Conservation (phyloP, 805 yeast species). For the Yarrowia keelungensis region DNA sequence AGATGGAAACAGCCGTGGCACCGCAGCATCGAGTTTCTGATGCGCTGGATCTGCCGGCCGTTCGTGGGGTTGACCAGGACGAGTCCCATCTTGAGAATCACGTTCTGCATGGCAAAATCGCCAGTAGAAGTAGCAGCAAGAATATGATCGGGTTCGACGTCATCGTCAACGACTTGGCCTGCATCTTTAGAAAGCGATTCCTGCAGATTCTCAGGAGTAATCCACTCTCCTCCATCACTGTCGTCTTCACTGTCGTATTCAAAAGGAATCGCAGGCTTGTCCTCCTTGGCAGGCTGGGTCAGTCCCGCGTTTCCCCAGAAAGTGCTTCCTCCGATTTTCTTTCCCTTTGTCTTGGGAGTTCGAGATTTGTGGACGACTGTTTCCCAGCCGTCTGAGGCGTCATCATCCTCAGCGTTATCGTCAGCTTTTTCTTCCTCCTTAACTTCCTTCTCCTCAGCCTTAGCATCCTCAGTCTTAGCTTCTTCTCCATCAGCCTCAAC, state of each 20-base stretch:
- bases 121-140: constrained; percentile 90
- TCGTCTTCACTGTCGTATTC: constrained; percentile 55
- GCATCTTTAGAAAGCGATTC: constrained; percentile 73
- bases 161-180: constrained; percentile 62
- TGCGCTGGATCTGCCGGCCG: constrained; percentile 83
- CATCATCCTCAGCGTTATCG: constrained; percentile 19
- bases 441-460: background rate
- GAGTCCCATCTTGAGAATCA: constrained; percentile 86
- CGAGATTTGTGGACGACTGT: constrained; percentile 15
- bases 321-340: constrained; percentile 19
- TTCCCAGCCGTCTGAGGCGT: constrained; percentile 36
- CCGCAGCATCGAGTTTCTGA: constrained; percentile 90
- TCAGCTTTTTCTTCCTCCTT: constrained; percentile 8
- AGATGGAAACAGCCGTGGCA: constrained; percentile 96
- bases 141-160: constrained; percentile 51
- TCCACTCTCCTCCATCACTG: constrained; percentile 90
- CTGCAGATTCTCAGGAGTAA: constrained; percentile 82
- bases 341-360: background rate
- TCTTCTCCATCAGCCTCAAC: background rate
- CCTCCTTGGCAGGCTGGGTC: constrained; percentile 31
- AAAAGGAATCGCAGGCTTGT: constrained; percentile 37
- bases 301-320: constrained; percentile 30
- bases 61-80: constrained; percentile 83
- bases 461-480: constrained; percentile 9
- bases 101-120: constrained; percentile 98